These are phyloP conservation scores for Saccharomycodes ludwigii DNA, from an alignment of 805 yeast species.

Conservation along the genomic window DNA sequence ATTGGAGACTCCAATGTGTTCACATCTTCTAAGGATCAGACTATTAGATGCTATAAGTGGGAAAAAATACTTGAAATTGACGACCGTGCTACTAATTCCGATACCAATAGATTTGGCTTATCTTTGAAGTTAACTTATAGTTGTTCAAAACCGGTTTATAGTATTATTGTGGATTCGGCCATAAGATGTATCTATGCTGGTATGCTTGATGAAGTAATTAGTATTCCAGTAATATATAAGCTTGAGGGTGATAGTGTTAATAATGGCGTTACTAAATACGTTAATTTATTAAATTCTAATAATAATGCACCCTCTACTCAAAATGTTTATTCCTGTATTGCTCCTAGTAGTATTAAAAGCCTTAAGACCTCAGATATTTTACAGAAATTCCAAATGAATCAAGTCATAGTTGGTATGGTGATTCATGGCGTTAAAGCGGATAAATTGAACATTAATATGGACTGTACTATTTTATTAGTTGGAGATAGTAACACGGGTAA, in stretches of 20 bases:
- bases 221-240: too few relatives aligned
- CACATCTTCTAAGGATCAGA: conserved; percentile 62
- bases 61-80: conserved; percentile 8
- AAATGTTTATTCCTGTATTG: conserved; percentile 26
- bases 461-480: conserved; percentile 58
- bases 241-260: too few relatives aligned
- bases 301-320: conserved; percentile 26
- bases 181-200: conserved; percentile 68
- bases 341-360: too few relatives aligned
- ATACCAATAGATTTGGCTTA: conserved; percentile 7
- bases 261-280: conserved; percentile 28
- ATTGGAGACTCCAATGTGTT: conserved; percentile 52
- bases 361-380: too few relatives aligned
- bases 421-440: conserved; percentile 29
- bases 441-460: conserved; percentile 48
- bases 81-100: conserved; percentile 2
- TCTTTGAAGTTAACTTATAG: conserved; percentile 58
- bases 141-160: conserved; percentile 42
- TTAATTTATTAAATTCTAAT: conserved; percentile 38
- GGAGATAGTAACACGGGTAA: conserved; percentile 65
- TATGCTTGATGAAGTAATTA: too few relatives aligned
- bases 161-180: conserved; percentile 64
- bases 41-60: conserved; percentile 59
- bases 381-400: conserved; percentile 11
- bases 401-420: conserved; percentile 15